Conservation (phyloP, 257 asterid species). For the Solanum habrochaites region DNA sequence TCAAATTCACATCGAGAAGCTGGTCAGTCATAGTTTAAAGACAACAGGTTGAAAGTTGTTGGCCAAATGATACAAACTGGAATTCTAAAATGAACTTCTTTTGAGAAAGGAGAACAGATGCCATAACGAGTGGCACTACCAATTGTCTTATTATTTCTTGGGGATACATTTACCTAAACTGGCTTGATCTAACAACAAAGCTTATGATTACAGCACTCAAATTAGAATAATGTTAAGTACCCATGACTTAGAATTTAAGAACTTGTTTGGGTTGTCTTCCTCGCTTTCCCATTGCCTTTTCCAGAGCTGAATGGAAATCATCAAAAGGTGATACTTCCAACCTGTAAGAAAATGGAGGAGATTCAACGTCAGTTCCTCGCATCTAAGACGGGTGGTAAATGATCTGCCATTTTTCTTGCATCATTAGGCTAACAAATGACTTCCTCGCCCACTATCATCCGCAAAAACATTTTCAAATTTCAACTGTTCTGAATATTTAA, state of each 20-base stretch:
- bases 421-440: not conserved
- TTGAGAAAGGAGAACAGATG: not conserved
- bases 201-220: not conserved
- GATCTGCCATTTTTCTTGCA: not conserved
- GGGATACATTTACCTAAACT: not conserved
- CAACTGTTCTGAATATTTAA: not conserved
- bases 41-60: not conserved
- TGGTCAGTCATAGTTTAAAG: not conserved
- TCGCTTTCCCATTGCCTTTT: conserved; percentile 78
- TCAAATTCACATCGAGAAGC: not conserved
- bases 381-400: not conserved
- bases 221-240: not conserved
- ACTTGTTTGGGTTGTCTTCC: conserved; percentile 95
- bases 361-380: not conserved
- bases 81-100: not conserved
- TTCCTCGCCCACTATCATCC: not conserved
- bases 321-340: conserved; percentile 74
- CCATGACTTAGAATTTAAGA: conserved; percentile 36
- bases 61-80: not conserved
- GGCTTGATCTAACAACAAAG: not conserved
- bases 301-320: conserved; percentile 50
- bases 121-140: not conserved
- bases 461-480: not conserved
- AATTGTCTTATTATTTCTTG: not conserved
- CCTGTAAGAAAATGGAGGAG: conserved; percentile 24